A percentile compares a stretch with the other conserved stretches of the same genome.
Conservation (phyloP, 1,284 basidiomycete species). For the Kwoniella shivajii region DNA sequence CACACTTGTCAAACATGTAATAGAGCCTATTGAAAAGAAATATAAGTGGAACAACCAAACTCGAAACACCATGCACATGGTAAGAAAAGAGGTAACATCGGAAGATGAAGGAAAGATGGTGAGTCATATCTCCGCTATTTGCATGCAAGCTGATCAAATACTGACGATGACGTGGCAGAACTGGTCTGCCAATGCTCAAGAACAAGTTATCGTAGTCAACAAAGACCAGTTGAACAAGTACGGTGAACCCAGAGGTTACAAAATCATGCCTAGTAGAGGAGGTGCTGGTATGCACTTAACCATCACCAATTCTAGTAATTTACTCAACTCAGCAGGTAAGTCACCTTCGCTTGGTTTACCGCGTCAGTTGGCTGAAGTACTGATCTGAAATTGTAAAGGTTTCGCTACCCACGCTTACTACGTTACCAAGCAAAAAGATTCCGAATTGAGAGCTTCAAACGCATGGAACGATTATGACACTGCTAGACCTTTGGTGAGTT, state of each 20-base stretch:
- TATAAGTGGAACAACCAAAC: slow-evolving; percentile 42
- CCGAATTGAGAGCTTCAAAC: slow-evolving; percentile 19
- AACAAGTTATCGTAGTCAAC: slow-evolving; percentile 64
- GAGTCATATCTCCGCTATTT: background rate
- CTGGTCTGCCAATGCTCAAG: slow-evolving; percentile 62
- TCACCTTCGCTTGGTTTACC: background rate
- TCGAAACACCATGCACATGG: slow-evolving; percentile 45
- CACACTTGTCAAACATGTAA: slow-evolving; percentile 39
- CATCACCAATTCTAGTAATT: slow-evolving; percentile 43
- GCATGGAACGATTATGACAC: slow-evolving; percentile 28
- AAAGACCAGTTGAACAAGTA: slow-evolving; percentile 58
- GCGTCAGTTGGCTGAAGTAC: no score
- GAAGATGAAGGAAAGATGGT: slow-evolving; percentile 60
- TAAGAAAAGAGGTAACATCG: slow-evolving; percentile 51
- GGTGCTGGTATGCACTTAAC: slow-evolving; percentile 36
- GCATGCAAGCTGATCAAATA: background rate
- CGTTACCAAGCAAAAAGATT: slow-evolving; percentile 30
- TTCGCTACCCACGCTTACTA: slow-evolving; percentile 38
- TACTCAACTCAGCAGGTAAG: slow-evolving; percentile 33
- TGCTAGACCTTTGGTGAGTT: slow-evolving; percentile 20
- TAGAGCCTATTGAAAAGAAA: slow-evolving; percentile 30
- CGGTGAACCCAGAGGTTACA: slow-evolving; percentile 48
- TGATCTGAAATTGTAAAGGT: no score
- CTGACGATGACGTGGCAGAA: slow-evolving; percentile 46
- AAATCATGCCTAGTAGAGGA: slow-evolving; percentile 40